A percentile compares a stretch with the other conserved stretches of the same genome.
phyloP scores from a whole-genome alignment of 2,329 filamentous ascomycete species.

The Aspergillus fumigatus region DNA sequence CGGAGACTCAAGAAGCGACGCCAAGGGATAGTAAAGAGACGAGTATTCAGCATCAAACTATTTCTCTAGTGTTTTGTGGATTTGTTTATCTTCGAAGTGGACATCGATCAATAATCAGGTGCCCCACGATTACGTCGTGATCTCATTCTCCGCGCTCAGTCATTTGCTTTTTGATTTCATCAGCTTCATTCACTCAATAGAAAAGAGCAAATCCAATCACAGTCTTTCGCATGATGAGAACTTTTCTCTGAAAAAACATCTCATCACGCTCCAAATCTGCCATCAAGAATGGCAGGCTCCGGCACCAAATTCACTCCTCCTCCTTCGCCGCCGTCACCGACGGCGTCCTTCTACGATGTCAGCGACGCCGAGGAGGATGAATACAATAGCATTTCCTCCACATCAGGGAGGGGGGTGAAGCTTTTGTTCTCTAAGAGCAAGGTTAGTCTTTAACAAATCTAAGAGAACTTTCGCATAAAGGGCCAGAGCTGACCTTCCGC shows the following conservation, averaged over 20 bases:
- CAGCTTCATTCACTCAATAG: neutral
- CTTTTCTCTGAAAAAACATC: neutral
- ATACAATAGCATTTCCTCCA: slow-evolving; percentile 84
- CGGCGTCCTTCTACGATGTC: slow-evolving; percentile 88
- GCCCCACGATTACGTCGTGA: slow-evolving; percentile 18
- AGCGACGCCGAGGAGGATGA: slow-evolving; percentile 94
- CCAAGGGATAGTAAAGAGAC: neutral
- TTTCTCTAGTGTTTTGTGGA: neutral
- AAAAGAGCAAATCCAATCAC: neutral
- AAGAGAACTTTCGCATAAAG: neutral
- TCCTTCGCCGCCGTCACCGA: slow-evolving; percentile 60
- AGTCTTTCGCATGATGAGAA: neutral
- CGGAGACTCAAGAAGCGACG: neutral
- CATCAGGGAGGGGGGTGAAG: slow-evolving; percentile 79
- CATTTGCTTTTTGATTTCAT: neutral
- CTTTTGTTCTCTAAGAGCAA: slow-evolving; percentile 96
- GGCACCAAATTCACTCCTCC: slow-evolving; percentile 35
- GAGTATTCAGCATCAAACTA: neutral
- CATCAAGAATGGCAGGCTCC: slow-evolving; percentile 26
- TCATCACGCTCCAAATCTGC: slow-evolving; percentile 1
- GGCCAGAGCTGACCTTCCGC: slow-evolving; percentile 1
- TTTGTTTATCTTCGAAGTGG: neutral
- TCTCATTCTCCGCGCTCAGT: neutral
- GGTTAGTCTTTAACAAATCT: slow-evolving; percentile 45
- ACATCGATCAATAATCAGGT: neutral